These are phyloP conservation scores for Blastobotrys persicus DNA, from an alignment of 1,139 yeast genomes.

Conservation along the genomic window DNA sequence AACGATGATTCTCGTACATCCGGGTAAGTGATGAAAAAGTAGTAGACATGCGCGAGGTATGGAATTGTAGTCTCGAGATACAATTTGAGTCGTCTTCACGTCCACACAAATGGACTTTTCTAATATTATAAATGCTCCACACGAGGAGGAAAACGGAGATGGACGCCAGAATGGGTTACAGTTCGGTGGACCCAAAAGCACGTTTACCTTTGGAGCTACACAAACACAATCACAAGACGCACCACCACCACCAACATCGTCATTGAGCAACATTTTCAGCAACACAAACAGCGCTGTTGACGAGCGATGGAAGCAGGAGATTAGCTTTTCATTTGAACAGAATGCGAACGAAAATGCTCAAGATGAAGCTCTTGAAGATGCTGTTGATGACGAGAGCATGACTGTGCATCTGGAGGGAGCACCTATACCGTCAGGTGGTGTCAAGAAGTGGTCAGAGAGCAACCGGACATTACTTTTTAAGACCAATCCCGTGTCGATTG, in stretches of 20 bases:
- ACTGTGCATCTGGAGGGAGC: slow-evolving; percentile 22
- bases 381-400: neutral
- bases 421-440: slow-evolving; percentile 36
- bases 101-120: neutral
- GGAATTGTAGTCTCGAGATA: neutral
- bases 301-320: neutral
- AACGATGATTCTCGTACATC: no score
- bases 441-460: slow-evolving; percentile 34
- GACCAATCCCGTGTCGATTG: slow-evolving; percentile 42
- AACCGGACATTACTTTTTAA: slow-evolving; percentile 44
- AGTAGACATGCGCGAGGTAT: neutral
- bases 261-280: neutral
- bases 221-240: neutral
- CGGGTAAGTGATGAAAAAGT: neutral
- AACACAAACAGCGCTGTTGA: neutral
- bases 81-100: neutral
- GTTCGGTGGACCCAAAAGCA: neutral
- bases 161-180: neutral
- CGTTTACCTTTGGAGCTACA: neutral
- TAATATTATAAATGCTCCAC: neutral
- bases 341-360: neutral
- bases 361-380: neutral
- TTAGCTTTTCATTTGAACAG: slow-evolving; percentile 1
- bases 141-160: neutral
- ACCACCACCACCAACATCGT: neutral